Conservation (phyloP, 2,329 filamentous ascomycete species). For the Aureobasidium subglaciale region DNA sequence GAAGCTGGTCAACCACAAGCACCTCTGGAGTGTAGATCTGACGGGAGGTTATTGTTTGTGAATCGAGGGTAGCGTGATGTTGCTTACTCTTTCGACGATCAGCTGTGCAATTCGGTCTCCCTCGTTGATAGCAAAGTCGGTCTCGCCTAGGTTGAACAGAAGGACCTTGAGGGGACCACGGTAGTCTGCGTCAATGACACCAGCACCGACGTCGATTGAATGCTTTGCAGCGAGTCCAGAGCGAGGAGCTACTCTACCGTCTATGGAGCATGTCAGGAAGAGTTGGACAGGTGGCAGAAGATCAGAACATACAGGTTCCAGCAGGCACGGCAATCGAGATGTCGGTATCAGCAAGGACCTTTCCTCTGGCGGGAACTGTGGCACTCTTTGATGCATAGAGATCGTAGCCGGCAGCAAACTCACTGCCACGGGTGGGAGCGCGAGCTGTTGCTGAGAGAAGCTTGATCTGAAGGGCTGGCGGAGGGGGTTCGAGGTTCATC, state of each 20-base stretch:
- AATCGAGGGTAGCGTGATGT: background rate
- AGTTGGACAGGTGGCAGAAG: background rate
- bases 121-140: constrained; percentile 71
- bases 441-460: constrained; percentile 74
- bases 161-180: constrained; percentile 88
- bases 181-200: constrained; percentile 97
- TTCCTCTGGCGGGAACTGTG: constrained; percentile 71
- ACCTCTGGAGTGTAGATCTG: constrained; percentile 88
- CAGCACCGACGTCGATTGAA: constrained; percentile 92
- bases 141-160: constrained; percentile 84
- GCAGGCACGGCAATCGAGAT: constrained; percentile 84
- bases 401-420: constrained; percentile 89
- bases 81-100: constrained; percentile 68
- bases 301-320: constrained; percentile 67
- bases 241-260: constrained; percentile 82
- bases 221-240: constrained; percentile 90
- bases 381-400: constrained; percentile 69
- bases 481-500: constrained; percentile 30
- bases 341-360: constrained; percentile 82
- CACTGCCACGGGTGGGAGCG: constrained; percentile 80
- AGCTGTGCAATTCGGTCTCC: constrained; percentile 92
- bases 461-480: constrained; percentile 73
- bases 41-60: constrained; percentile 16
- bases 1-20: constrained; percentile 77
- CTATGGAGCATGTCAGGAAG: constrained; percentile 36